These are phyloP conservation scores for Russula sp. DNA, from an alignment of 768 basidiomycete genomes.

Conservation along the genomic window DNA sequence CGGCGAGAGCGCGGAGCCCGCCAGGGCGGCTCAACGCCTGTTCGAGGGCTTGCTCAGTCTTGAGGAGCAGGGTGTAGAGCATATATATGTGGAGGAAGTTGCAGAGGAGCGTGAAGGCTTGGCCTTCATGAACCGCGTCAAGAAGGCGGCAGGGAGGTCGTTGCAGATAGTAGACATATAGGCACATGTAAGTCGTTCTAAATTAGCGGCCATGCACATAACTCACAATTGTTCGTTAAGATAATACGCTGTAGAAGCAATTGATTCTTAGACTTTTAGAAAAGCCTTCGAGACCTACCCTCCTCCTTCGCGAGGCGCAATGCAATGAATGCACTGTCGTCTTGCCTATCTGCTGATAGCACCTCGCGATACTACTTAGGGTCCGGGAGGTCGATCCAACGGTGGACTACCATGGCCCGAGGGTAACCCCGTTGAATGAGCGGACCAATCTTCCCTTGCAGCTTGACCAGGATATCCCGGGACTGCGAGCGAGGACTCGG, in stretches of 20 bases:
- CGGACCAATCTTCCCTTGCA: too few relatives aligned
- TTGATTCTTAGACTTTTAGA: background rate
- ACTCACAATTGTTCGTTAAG: background rate
- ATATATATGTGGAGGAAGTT: slow-evolving; percentile 83
- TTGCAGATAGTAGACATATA: slow-evolving; percentile 17
- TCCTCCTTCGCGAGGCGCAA: background rate
- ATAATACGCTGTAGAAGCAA: slow-evolving; percentile 1
- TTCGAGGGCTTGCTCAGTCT: slow-evolving; percentile 85
- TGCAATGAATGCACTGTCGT: background rate
- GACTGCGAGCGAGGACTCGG: background rate
- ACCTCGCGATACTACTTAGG: background rate
- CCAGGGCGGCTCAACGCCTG: slow-evolving; percentile 68
- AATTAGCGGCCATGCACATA: background rate
- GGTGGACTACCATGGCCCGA: too few relatives aligned
- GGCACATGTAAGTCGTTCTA: slow-evolving; percentile 6
- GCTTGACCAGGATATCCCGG: background rate
- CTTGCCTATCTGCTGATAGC: background rate
- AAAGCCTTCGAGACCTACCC: background rate
- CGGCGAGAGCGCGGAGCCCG: slow-evolving; percentile 48
- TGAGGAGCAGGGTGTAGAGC: slow-evolving; percentile 67
- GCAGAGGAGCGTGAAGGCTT: slow-evolving; percentile 76
- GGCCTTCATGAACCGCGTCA: slow-evolving; percentile 91
- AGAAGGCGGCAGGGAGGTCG: slow-evolving; percentile 74
- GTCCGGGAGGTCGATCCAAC: too few relatives aligned
- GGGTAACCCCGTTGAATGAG: background rate